Conservation (phyloP, 1,139 yeast species). For the Yamadazyma dendronema region DNA sequence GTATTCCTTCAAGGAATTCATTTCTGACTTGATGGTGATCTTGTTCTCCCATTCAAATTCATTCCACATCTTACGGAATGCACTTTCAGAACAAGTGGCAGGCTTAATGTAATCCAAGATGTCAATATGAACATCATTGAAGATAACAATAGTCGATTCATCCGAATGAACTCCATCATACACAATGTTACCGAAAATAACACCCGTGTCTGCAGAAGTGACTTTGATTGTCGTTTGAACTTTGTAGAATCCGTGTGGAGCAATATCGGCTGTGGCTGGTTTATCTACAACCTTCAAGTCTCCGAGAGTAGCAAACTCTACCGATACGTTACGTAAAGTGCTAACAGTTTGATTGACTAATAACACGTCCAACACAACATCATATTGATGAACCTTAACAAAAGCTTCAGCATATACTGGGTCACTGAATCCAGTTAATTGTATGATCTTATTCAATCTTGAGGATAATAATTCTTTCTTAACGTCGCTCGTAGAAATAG, state of each 20-base stretch:
- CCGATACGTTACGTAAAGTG: slow-evolving; percentile 87
- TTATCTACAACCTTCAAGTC: slow-evolving; percentile 93
- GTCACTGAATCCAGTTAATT: slow-evolving; percentile 94
- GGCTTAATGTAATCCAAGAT: slow-evolving; percentile 98
- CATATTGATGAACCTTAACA: slow-evolving; percentile 92
- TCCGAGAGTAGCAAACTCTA: slow-evolving; percentile 95
- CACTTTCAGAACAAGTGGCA: slow-evolving; percentile 81
- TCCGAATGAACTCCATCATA: slow-evolving; percentile 96
- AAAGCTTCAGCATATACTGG: slow-evolving; percentile 98
- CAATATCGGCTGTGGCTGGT: slow-evolving; percentile 89
- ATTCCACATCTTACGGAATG: slow-evolving; percentile 98
- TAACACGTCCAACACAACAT: slow-evolving; percentile 89
- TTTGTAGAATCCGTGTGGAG: slow-evolving; percentile 94
- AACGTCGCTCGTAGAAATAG: slow-evolving; percentile 36
- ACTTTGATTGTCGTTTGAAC: slow-evolving; percentile 89
- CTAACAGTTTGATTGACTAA: slow-evolving; percentile 91
- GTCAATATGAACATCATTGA: slow-evolving; percentile 93
- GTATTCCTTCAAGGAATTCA: slow-evolving; percentile 72
- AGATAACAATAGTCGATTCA: slow-evolving; percentile 84
- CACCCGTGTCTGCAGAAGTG: slow-evolving; percentile 96
- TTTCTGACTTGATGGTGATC: slow-evolving; percentile 78
- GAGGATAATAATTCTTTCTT: slow-evolving; percentile 66
- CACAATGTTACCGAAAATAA: slow-evolving; percentile 93
- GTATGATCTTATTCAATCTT: slow-evolving; percentile 83
- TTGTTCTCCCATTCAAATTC: slow-evolving; percentile 99